Percentiles rank a stretch among this genome's conserved stretches.
phyloP scores from a whole-genome alignment of 1,139 yeast genomes.

The Yamadazyma diddensiae region DNA sequence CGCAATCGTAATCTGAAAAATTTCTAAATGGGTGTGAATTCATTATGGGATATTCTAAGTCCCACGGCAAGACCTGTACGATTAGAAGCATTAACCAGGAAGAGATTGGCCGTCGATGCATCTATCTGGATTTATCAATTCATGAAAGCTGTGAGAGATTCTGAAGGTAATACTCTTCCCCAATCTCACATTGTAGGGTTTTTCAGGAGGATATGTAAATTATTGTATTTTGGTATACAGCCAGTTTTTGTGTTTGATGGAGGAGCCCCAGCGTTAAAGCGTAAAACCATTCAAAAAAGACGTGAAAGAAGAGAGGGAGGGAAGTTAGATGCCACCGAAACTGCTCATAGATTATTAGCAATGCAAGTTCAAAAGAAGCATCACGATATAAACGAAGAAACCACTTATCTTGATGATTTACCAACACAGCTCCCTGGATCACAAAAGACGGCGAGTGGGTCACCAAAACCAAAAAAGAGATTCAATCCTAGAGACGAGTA shows the following conservation, averaged over 20 bases:
- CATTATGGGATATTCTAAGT: slow-evolving; percentile 89
- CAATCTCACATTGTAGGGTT: slow-evolving; percentile 93
- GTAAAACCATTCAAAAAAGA: slow-evolving; percentile 68
- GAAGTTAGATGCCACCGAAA: slow-evolving; percentile 62
- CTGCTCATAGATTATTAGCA: slow-evolving; percentile 81
- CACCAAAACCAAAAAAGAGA: slow-evolving; percentile 10
- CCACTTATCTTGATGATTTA: slow-evolving; percentile 40
- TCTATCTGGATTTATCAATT: slow-evolving; percentile 99
- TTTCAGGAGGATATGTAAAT: slow-evolving; percentile 87
- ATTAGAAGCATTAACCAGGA: slow-evolving; percentile 75
- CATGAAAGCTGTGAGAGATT: slow-evolving; percentile 87
- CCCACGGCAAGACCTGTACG: slow-evolving; percentile 91
- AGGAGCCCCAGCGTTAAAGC: slow-evolving; percentile 85
- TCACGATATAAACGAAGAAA: slow-evolving; percentile 28
- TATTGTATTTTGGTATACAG: slow-evolving; percentile 80
- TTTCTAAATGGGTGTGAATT: slow-evolving; percentile 97
- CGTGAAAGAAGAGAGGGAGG: slow-evolving; percentile 74
- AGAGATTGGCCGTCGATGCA: slow-evolving; percentile 90
- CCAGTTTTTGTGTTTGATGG: slow-evolving; percentile 99
- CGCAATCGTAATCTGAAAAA: no score
- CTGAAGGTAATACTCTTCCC: slow-evolving; percentile 72
- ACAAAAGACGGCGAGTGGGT: not conserved
- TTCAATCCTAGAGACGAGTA: slow-evolving; percentile 67
- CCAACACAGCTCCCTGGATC: slow-evolving; percentile 23
- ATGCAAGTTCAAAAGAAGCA: slow-evolving; percentile 65